Evolutionary conservation across 2,329 filamentous ascomycete species (phyloP).

Genomic region (Fusarium sp.): DNA sequence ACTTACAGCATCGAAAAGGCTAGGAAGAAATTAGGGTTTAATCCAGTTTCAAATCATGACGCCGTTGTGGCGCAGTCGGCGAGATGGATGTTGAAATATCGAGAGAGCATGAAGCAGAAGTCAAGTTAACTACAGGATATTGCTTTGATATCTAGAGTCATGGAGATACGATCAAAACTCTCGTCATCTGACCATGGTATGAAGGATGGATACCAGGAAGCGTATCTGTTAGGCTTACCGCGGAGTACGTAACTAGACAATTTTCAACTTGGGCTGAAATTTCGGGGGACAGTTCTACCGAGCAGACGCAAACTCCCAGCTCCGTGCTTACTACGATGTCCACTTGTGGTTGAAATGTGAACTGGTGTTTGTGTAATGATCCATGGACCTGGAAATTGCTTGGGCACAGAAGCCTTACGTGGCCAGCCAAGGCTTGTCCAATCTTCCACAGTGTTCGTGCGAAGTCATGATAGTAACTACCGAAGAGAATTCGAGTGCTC

Average conservation of each 20-base stretch:
- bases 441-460: not conserved
- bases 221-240: not conserved
- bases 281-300: rapidly evolving
- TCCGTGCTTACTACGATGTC: rapidly evolving
- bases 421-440: not conserved
- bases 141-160: rapidly evolving
- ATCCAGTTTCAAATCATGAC: slow-evolving; percentile 25
- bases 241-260: rapidly evolving
- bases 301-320: too few relatives aligned
- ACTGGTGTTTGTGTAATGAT: not conserved
- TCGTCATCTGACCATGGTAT: not conserved
- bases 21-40: not conserved
- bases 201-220: rapidly evolving
- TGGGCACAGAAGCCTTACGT: not conserved
- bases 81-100: slow-evolving; percentile 18
- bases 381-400: not conserved
- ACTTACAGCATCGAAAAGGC: slow-evolving; percentile 25
- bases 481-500: not conserved
- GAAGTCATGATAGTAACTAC: not conserved
- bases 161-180: rapidly evolving
- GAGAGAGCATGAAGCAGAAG: not conserved
- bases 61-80: slow-evolving; percentile 4
- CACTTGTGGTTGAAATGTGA: not conserved
- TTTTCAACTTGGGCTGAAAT: not conserved
- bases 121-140: not conserved